These are phyloP conservation scores for Furculomyces boomerangus DNA, from an alignment of 371 early-diverging fungal species.

Conservation along the genomic window DNA sequence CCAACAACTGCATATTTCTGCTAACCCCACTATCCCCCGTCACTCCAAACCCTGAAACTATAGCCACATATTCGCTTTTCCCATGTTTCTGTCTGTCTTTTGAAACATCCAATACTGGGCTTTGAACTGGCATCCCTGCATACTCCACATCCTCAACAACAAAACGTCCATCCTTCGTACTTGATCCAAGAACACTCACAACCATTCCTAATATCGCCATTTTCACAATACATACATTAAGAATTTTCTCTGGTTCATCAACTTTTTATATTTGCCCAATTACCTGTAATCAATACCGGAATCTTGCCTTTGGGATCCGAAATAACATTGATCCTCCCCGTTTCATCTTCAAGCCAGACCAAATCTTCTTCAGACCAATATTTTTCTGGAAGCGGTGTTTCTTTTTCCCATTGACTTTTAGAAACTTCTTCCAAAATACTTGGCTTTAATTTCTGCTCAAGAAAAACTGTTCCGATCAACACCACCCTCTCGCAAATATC, in stretches of 20 bases:
- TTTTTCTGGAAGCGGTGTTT: conserved; percentile 38
- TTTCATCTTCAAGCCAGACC: conserved; percentile 77
- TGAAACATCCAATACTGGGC: not conserved
- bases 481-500: not conserved
- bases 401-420: conserved; percentile 44
- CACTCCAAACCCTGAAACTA: conserved; percentile 62
- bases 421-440: conserved; percentile 70
- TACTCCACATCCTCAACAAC: conserved; percentile 66
- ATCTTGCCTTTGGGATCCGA: conserved; percentile 29
- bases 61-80: conserved; percentile 45
- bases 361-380: conserved; percentile 41
- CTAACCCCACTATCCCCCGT: conserved; percentile 27
- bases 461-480: conserved; percentile 66
- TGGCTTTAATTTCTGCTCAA: conserved; percentile 69
- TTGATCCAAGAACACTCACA: conserved; percentile 55
- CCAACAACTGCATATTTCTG: conserved; percentile 43
- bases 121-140: conserved; percentile 5
- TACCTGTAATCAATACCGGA: conserved; percentile 35
- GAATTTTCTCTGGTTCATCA: not conserved
- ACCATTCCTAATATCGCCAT: conserved; percentile 40
- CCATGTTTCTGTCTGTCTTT: conserved; percentile 4
- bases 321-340: conserved; percentile 52
- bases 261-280: not conserved
- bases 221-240: conserved; percentile 11
- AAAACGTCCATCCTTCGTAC: conserved; percentile 50